phyloP scores from a whole-genome alignment of 306 rosid species.

The Cicer arietinum region DNA sequence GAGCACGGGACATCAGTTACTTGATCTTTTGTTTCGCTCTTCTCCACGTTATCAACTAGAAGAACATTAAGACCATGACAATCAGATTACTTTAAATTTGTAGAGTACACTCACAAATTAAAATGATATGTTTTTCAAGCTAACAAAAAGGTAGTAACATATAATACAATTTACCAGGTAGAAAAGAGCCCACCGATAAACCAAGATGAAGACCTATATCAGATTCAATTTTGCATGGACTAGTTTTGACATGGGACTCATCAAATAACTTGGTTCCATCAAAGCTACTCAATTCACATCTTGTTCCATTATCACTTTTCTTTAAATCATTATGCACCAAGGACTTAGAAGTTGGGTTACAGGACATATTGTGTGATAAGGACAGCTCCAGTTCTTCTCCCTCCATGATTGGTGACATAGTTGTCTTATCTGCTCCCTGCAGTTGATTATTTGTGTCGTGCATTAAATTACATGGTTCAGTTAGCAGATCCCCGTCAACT shows the following conservation, averaged over 20 bases:
- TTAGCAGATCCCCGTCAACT: constrained; percentile 55
- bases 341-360: constrained; percentile 58
- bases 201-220: constrained; percentile 77
- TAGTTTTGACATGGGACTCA: constrained; percentile 50
- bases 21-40: constrained; percentile 51
- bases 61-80: constrained; percentile 48
- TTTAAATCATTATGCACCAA: constrained; percentile 48
- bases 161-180: constrained; percentile 61
- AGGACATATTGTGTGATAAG: constrained; percentile 56
- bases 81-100: constrained; percentile 43
- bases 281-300: constrained; percentile 50
- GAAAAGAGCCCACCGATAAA: constrained; percentile 68
- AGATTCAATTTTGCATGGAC: constrained; percentile 58
- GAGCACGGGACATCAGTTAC: constrained; percentile 48
- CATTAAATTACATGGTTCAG: constrained; percentile 54
- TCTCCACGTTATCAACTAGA: constrained; percentile 56
- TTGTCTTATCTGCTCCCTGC: constrained; percentile 43
- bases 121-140: constrained; percentile 33
- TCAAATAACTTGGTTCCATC: constrained; percentile 48
- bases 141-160: constrained; percentile 3
- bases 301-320: constrained; percentile 50
- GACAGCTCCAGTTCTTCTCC: constrained; percentile 67
- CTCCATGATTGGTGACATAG: constrained; percentile 49
- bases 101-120: neutral
- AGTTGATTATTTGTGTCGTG: constrained; percentile 53